phyloP scores from a whole-genome alignment of 257 asterid species.

The Solanum habrochaites region DNA sequence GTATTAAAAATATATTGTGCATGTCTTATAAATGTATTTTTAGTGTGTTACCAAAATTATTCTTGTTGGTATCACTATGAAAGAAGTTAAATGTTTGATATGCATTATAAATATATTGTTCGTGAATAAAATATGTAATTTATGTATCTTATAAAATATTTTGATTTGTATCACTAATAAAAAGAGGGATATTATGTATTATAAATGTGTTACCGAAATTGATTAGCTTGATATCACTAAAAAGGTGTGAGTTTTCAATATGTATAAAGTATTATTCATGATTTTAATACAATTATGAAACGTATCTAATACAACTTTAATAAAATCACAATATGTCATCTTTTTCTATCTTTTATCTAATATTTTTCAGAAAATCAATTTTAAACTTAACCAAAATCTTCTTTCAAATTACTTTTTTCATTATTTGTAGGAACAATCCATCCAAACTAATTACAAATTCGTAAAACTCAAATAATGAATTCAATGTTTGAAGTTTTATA shows the following conservation, averaged over 20 bases:
- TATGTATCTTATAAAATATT: neutral
- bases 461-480: neutral
- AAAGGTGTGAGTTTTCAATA: neutral
- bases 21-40: neutral
- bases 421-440: neutral
- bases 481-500: neutral
- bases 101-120: too few relatives aligned
- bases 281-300: neutral
- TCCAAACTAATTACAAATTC: neutral
- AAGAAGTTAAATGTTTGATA: neutral
- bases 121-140: neutral
- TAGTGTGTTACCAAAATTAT: neutral
- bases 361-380: too few relatives aligned
- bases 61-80: neutral
- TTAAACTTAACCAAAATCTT: neutral
- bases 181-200: neutral
- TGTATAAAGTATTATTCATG: neutral
- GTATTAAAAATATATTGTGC: neutral
- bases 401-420: neutral
- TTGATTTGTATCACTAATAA: neutral
- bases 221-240: neutral
- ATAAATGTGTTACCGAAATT: neutral
- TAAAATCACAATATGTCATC: neutral
- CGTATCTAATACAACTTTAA: neutral
- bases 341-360: neutral